Percentiles rank a stretch among this genome's conserved stretches.
Conservation (phyloP, 116 monocot genomes). For the Trichopus zeylanicus region DNA sequence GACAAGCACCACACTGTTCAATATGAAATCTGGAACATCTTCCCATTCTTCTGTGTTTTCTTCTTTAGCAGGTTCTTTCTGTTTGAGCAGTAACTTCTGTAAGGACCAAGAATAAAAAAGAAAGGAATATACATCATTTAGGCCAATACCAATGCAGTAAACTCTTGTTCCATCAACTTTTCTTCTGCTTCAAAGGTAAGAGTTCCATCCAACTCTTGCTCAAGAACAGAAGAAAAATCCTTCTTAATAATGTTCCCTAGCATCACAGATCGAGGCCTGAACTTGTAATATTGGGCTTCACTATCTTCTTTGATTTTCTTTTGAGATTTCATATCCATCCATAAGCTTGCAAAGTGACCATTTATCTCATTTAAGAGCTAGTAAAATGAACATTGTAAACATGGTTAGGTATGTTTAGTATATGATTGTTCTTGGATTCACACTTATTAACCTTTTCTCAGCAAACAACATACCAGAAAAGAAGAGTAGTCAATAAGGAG, state of each 20-base stretch:
- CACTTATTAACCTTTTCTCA: too few relatives aligned
- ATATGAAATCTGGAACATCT: slow-evolving; percentile 49
- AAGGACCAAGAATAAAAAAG: slow-evolving; percentile 6
- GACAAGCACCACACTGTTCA: slow-evolving; percentile 47
- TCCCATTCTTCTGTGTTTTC: slow-evolving; percentile 44
- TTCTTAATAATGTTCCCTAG: slow-evolving; percentile 57
- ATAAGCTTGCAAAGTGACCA: slow-evolving; percentile 49
- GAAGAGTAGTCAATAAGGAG: slow-evolving; percentile 41
- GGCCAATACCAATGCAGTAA: slow-evolving; percentile 22
- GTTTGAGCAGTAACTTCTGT: slow-evolving; percentile 9
- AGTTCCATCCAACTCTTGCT: slow-evolving; percentile 23
- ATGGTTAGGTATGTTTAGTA: too few relatives aligned
- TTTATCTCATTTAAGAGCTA: slow-evolving; percentile 61
- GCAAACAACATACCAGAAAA: slow-evolving; percentile 57
- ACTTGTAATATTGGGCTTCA: slow-evolving; percentile 52
- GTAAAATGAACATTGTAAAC: slow-evolving; percentile 13
- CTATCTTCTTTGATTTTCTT: slow-evolving; percentile 39
- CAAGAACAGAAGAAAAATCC: slow-evolving; percentile 18
- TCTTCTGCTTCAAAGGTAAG: slow-evolving; percentile 35
- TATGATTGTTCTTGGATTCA: too few relatives aligned
- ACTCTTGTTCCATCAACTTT: slow-evolving; percentile 33
- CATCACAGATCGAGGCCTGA: slow-evolving; percentile 57
- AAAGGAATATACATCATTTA: background rate
- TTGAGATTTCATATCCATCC: slow-evolving; percentile 74
- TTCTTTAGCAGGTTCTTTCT: slow-evolving; percentile 29